Conservation (phyloP, 139 green algal genomes). For the Parachlorella kessleri region DNA sequence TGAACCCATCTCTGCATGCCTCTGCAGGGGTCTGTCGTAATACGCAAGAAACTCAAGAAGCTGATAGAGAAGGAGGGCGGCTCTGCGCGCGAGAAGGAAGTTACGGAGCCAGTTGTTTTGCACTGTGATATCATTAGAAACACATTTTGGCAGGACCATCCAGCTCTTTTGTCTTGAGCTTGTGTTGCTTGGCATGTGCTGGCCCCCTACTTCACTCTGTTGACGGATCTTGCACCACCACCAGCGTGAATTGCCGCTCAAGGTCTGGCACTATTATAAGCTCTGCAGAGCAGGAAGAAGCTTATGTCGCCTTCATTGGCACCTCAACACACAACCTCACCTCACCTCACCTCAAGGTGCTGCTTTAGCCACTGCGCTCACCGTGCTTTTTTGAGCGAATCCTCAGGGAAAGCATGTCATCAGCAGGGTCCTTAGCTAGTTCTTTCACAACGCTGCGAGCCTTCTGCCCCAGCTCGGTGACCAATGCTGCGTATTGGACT, state of each 20-base stretch:
- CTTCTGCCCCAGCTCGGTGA: conserved; percentile 75
- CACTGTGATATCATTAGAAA: conserved; percentile 90
- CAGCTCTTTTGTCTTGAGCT: conserved; percentile 59
- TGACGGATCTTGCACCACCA: conserved; percentile 77
- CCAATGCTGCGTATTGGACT: conserved; percentile 62
- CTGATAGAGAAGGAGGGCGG: conserved; percentile 62
- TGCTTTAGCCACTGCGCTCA: too few species aligned
- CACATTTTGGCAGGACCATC: conserved; percentile 79
- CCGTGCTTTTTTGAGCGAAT: conserved; percentile 79
- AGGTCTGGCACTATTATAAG: conserved; percentile 90
- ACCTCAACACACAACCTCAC: too few species aligned
- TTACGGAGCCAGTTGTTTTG: conserved; percentile 44
- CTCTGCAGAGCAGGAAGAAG: conserved; percentile 52
- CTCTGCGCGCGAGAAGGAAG: conserved; percentile 48
- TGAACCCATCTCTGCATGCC: background rate
- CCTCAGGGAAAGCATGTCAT: conserved; percentile 88
- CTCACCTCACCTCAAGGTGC: too few species aligned
- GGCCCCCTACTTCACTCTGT: background rate
- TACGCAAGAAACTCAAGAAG: conserved; percentile 36
- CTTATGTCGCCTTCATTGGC: too few species aligned
- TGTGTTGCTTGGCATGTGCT: background rate
- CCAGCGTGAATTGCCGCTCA: conserved; percentile 72
- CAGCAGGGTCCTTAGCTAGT: conserved; percentile 70
- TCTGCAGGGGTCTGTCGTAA: conserved; percentile 65
- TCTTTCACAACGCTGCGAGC: conserved; percentile 74